These are phyloP conservation scores for Paracoccidioides lutzii DNA, from an alignment of 2,329 filamentous ascomycete genomes.

Conservation along the genomic window DNA sequence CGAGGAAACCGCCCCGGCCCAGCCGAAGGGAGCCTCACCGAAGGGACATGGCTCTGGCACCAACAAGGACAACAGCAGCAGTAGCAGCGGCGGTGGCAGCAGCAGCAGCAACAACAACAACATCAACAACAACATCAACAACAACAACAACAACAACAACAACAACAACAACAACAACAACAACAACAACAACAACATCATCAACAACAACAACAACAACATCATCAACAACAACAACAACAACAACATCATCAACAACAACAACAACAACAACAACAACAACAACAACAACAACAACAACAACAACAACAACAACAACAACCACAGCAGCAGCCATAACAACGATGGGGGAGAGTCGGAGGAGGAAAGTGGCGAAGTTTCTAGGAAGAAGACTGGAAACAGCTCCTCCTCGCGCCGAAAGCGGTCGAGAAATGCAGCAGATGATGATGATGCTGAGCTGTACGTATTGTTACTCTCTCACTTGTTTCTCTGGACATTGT, in stretches of 20 bases:
- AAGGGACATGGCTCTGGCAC: constrained; percentile 31
- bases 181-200: background rate
- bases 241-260: background rate
- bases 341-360: constrained; percentile 32
- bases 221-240: too few relatives aligned
- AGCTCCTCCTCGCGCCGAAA: constrained; percentile 28
- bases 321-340: constrained; percentile 28
- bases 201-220: too few relatives aligned
- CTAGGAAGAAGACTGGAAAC: constrained; percentile 35
- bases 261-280: background rate
- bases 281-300: too few relatives aligned
- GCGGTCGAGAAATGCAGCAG: constrained; percentile 45
- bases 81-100: too few relatives aligned
- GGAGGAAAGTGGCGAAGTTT: constrained; percentile 34
- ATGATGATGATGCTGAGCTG: constrained; percentile 71
- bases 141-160: background rate
- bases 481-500: background rate
- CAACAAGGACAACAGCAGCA: too few relatives aligned
- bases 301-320: background rate
- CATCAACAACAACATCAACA: too few relatives aligned
- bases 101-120: too few relatives aligned
- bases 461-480: constrained; percentile 40
- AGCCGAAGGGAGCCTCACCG: constrained; percentile 41
- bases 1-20: constrained; percentile 40
- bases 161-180: too few relatives aligned